Evolutionary conservation across 805 yeast genomes (phyloP).

Genomic region (Yarrowia divulgata): DNA sequence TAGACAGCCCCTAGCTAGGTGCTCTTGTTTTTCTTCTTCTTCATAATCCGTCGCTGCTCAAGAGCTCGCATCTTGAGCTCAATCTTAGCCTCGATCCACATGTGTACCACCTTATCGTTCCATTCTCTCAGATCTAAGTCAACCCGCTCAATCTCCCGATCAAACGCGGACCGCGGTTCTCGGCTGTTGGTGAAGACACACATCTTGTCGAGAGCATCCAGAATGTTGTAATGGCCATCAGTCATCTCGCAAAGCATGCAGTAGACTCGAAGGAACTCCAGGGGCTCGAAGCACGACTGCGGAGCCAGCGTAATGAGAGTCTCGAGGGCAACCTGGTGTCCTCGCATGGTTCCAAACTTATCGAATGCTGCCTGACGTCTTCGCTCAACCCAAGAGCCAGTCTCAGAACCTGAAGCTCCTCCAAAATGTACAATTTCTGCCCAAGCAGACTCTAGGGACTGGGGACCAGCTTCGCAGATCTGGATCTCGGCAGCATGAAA

Average conservation of each 20-base stretch:
- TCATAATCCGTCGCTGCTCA: neutral
- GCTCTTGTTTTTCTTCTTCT: constrained; percentile 17
- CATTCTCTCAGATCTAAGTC: constrained; percentile 7
- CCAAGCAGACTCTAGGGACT: constrained; percentile 26
- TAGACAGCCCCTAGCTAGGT: neutral
- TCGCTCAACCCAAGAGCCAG: constrained; percentile 26
- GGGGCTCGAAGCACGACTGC: constrained; percentile 18
- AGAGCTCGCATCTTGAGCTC: constrained; percentile 12
- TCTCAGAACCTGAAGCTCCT: constrained; percentile 16
- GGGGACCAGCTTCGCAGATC: constrained; percentile 15
- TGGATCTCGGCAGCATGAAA: constrained; percentile 31
- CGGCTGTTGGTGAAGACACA: constrained; percentile 31
- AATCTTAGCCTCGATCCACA: constrained; percentile 33
- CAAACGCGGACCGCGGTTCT: constrained; percentile 11
- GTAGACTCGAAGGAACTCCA: constrained; percentile 25
- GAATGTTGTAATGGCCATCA: constrained; percentile 25
- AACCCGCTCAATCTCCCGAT: constrained; percentile 6
- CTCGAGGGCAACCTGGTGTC: constrained; percentile 30
- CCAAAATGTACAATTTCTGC: constrained; percentile 28
- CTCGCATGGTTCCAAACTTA: constrained; percentile 19
- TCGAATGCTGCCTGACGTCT: constrained; percentile 26
- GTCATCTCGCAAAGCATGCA: constrained; percentile 34
- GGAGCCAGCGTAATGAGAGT: constrained; percentile 12
- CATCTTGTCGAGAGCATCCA: constrained; percentile 26
- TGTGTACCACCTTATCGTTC: constrained; percentile 26